Percentiles rank a stretch among this genome's conserved stretches.
Evolutionary conservation across 164 flowering plant genomes (phyloP).

Genomic region (Dillenia turbinata): DNA sequence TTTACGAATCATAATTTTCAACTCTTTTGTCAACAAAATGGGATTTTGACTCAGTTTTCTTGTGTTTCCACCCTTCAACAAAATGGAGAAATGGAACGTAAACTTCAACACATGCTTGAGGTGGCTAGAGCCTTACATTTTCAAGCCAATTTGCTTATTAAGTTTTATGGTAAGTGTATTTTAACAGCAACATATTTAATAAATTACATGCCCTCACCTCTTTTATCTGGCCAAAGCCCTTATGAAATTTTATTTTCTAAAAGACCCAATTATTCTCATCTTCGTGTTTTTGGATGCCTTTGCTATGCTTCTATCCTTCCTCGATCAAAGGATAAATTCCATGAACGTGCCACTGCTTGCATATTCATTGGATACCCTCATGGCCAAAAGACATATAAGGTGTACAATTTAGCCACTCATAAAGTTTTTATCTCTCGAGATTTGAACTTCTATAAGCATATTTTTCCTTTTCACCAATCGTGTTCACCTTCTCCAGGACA

Average conservation of each 20-base stretch:
- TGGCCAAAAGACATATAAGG: background rate
- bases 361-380: background rate
- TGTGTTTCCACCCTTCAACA: background rate
- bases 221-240: no score
- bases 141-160: no score
- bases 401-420: background rate
- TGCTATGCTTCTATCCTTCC: background rate
- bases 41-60: background rate
- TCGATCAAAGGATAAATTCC: background rate
- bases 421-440: background rate
- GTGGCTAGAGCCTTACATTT: no score
- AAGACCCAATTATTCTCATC: no score
- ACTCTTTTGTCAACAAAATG: background rate
- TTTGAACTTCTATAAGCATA: background rate
- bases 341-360: background rate
- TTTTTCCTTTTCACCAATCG: background rate
- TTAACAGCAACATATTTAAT: no score
- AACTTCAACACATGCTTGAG: no score
- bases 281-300: no score
- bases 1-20: background rate
- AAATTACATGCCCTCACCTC: no score
- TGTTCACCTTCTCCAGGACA: no score
- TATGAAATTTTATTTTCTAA: no score
- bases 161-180: no score
- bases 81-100: no score